A percentile compares a stretch with the other conserved stretches of the same genome.
Conservation (phyloP, 2,329 filamentous ascomycete genomes). For the Diaporthe vexans region DNA sequence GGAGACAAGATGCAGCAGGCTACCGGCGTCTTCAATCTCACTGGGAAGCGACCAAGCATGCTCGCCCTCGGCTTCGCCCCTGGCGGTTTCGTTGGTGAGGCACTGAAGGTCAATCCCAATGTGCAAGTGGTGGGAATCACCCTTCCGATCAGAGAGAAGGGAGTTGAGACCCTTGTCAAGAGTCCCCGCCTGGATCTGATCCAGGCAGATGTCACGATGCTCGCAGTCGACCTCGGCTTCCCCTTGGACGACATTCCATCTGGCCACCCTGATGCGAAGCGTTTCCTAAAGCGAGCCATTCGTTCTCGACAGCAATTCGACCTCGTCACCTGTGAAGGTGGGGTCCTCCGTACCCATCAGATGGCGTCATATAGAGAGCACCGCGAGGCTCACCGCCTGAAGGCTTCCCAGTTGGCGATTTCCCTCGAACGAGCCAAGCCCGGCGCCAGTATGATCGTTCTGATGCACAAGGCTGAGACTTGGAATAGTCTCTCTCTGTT, state of each 20-base stretch:
- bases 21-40: conserved; percentile 51
- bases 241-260: conserved; percentile 48
- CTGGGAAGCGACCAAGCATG: conserved; percentile 48
- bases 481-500: conserved; percentile 56
- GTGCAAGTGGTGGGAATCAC: conserved; percentile 48
- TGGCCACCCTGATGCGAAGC: conserved; percentile 50
- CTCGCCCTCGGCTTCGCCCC: conserved; percentile 71
- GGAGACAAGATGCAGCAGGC: conserved; percentile 56
- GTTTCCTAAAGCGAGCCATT: conserved; percentile 46
- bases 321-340: conserved; percentile 63
- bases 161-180: conserved; percentile 35
- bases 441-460: conserved; percentile 64
- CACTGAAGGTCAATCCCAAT: conserved; percentile 52
- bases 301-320: conserved; percentile 60
- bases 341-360: conserved; percentile 59
- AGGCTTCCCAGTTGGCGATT: conserved; percentile 57
- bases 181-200: conserved; percentile 13
- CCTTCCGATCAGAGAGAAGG: conserved; percentile 23
- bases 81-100: conserved; percentile 62
- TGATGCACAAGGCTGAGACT: conserved; percentile 63
- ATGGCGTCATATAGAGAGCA: conserved; percentile 51
- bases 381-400: conserved; percentile 56
- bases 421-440: conserved; percentile 59
- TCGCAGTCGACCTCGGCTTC: conserved; percentile 61
- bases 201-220: conserved; percentile 63